Evolutionary conservation across 345 rosid genomes (phyloP), one percentile per base, ranked within the genome.

Genomic region (Microthlaspi erraticum): DNA sequence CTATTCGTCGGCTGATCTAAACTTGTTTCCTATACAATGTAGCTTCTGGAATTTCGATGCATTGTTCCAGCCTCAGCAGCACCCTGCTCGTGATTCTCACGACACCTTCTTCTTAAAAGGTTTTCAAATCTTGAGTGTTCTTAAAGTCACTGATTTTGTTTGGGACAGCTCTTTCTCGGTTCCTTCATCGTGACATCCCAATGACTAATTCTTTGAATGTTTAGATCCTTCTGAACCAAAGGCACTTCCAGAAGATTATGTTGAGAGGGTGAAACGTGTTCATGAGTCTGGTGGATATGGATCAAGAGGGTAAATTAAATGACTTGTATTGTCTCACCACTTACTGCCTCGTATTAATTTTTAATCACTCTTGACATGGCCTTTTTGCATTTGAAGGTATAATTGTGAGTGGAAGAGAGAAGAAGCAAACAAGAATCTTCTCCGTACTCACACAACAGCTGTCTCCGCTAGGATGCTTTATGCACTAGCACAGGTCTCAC

Each of bases 1-100:
- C 6, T n/a, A n/a, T n/a, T n/a, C 62, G 11, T 57, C 39, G 16
- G 31, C 46, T 60, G 62, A 50, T 46, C 59, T 67, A 18, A n/a
- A n/a, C n/a, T n/a, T 20, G 66, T 55, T 51, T 43, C 56, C n/a
- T 65, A 2, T 55, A 3, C 37, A 18, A 6, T 79, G 65, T 83
- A 91, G 98, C 84, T 93, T 93, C 88, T 93, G 97, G 97, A 91
- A 93, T 81, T 93, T 93, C 26, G 99, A 94, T 84, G 96, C 89
- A 49, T 70, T 94, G 51, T 91, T 91, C 85, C 99, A 91, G 81
- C 96, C 97, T 36, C 99, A 94, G 73, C 97, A 92, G 66, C 98
- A 92, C 77, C 98, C 98, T 70, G 98, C 96, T 54, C 96, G 95
- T 70, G 98, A 92, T 79, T 85, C 98, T 41, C 98, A 92, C 57